phyloP scores from a whole-genome alignment of 2,329 filamentous ascomycete genomes.

The Fonsecaea pedrosoi region DNA sequence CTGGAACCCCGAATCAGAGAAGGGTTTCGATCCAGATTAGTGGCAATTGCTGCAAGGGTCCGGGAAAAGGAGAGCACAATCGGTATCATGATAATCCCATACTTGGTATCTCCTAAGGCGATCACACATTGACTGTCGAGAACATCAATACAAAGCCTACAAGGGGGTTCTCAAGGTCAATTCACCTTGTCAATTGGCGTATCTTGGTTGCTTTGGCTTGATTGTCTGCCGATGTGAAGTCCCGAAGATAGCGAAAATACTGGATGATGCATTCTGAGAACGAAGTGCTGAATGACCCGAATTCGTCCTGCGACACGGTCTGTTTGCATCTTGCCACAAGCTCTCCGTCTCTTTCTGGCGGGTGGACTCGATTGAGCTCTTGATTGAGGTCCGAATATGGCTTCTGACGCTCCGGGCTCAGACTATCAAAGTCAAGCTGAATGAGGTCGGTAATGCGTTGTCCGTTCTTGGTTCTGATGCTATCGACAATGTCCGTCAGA shows the following conservation, averaged over 20 bases:
- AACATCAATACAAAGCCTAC: conserved; percentile 5
- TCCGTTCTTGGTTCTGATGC: conserved; percentile 35
- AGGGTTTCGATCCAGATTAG: conserved; percentile 80
- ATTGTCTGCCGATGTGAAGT: conserved; percentile 36
- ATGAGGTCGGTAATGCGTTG: conserved; percentile 38
- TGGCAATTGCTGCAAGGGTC: conserved; percentile 80
- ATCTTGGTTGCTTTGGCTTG: conserved; percentile 39
- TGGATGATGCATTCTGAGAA: conserved; percentile 38
- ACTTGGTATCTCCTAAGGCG: conserved; percentile 77
- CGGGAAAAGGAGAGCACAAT: conserved; percentile 83
- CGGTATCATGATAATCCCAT: conserved; percentile 81
- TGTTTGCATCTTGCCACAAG: conserved; percentile 35
- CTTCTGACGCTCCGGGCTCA: conserved; percentile 34
- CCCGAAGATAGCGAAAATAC: conserved; percentile 41
- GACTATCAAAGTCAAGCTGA: conserved; percentile 38
- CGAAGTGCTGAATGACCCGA: conserved; percentile 35
- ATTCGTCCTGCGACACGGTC: conserved; percentile 34
- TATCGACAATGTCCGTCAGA: conserved; percentile 34
- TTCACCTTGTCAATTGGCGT: conserved; percentile 37
- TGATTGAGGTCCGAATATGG: conserved; percentile 37
- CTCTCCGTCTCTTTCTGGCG: conserved; percentile 33
- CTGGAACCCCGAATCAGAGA: conserved; percentile 67
- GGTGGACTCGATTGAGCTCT: conserved; percentile 36
- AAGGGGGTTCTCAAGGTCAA: conserved; percentile 5
- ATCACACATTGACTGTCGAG: conserved; percentile 74